Conservation (phyloP, 139 green algal genomes). For the Ettlia oleoabundans region DNA sequence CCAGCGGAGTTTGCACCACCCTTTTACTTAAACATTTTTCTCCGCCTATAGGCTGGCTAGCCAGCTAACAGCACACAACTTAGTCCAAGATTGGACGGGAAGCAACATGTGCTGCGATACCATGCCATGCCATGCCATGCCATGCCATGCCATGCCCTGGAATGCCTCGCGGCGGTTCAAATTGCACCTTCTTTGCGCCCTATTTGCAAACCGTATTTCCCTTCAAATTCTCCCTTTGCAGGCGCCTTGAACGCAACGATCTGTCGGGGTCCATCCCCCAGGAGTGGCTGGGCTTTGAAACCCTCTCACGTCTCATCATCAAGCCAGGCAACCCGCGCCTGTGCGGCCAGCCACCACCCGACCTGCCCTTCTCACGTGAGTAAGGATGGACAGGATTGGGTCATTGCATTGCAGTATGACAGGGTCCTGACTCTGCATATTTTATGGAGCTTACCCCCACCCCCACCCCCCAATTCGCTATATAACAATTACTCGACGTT, state of each 20-base stretch:
- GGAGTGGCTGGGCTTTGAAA: not conserved
- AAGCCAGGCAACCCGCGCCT: constrained; percentile 36
- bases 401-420: not conserved
- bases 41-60: no score
- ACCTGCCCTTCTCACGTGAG: constrained; percentile 28
- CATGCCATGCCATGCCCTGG: no score
- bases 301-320: constrained; percentile 29
- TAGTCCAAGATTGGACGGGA: no score
- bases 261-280: constrained; percentile 17
- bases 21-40: no score
- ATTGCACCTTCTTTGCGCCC: no score
- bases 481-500: not conserved
- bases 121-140: no score
- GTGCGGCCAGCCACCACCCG: constrained; percentile 11
- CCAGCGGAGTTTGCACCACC: no score
- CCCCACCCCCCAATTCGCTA: not conserved
- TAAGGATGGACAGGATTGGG: not conserved
- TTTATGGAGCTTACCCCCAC: not conserved
- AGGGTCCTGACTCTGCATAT: not conserved
- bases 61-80: no score
- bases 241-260: constrained; percentile 24
- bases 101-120: no score
- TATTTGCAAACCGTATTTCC: not conserved
- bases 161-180: no score
- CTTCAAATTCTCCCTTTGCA: not conserved